Base-by-base conservation (phyloP, 495 filamentous ascomycete species). In the Niebla homalea region DNA sequence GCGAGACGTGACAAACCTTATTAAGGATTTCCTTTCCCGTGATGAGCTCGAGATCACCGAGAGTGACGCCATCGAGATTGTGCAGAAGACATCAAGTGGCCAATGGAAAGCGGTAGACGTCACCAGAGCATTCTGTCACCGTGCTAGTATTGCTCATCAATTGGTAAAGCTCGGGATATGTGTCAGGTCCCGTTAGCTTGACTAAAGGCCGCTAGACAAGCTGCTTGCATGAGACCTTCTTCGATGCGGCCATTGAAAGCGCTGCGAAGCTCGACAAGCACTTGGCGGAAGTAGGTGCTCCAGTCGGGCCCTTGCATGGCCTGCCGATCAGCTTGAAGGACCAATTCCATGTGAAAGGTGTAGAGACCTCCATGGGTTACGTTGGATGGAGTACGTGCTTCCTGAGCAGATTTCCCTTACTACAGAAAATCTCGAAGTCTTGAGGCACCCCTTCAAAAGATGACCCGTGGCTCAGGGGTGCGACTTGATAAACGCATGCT, bases 301-400 rank as follows among this genome's bases (percentile, higher is more conserved):
- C 74, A n/a, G 50, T 70, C 5, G 77, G 78, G 0, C 79, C 78
- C 0, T 62, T 85, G 0, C 81, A 85, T 51, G 81, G 81, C 20
- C 64, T 85, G 2, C 82, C 81, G 1, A 53, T 85, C 15, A 81
- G 77, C 46, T 60, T 85, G 12, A 85, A 84, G 62, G 81, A 85
- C 53, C 81, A 84, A 57, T 84, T 84, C 60, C 81, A 84, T 48
- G 70, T 85, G 47, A 75, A 75, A 48, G 76, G 70, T 0, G 69
- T 78, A 0, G 80, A 85, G 47, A 83, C 77, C 0, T 79, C 74
- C 0, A 81, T 85, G 73, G 81, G 79, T 15, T 80, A 79, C 64
- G 67, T 18, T 67, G 70, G 69, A 21, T 43, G 23, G 26, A 36
- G 22, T 32, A 32, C 19, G 29, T 32, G 0, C 14, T 46, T 16